These are phyloP conservation scores for Tephrocybe sp. DNA, from an alignment of 768 basidiomycete genomes.

Conservation along the genomic window DNA sequence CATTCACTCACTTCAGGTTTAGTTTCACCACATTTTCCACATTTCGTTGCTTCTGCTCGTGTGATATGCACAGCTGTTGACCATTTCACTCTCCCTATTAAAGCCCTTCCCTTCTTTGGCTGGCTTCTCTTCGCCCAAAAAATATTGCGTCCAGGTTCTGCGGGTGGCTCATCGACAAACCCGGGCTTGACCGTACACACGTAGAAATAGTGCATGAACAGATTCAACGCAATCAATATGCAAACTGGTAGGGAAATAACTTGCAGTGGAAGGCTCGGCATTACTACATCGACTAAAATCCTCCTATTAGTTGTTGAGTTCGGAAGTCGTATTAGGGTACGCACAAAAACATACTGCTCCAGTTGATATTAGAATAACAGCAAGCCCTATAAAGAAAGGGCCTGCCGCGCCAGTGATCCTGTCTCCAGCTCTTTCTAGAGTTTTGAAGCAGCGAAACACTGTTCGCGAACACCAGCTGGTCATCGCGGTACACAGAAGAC, in stretches of 20 bases:
- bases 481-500: neutral
- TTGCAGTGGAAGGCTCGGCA: slow-evolving; percentile 58
- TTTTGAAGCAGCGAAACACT: slow-evolving; percentile 52
- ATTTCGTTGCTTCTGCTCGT: slow-evolving; percentile 53
- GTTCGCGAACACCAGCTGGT: slow-evolving; percentile 31
- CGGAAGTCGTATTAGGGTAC: slow-evolving; percentile 25
- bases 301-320: neutral
- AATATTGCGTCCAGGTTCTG: slow-evolving; percentile 34
- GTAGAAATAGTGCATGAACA: slow-evolving; percentile 82
- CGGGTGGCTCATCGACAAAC: slow-evolving; percentile 61
- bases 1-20: slow-evolving; percentile 71
- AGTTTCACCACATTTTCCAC: slow-evolving; percentile 62
- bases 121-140: slow-evolving; percentile 55
- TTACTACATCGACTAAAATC: slow-evolving; percentile 71
- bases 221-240: slow-evolving; percentile 71
- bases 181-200: slow-evolving; percentile 82
- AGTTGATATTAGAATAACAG: slow-evolving; percentile 61
- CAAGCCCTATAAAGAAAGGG: slow-evolving; percentile 85
- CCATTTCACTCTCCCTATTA: slow-evolving; percentile 49
- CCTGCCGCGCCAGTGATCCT: slow-evolving; percentile 87
- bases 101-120: slow-evolving; percentile 20
- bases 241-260: slow-evolving; percentile 66
- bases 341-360: slow-evolving; percentile 82
- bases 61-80: slow-evolving; percentile 48
- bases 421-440: slow-evolving; percentile 73